Percentiles rank a stretch among this genome's conserved stretches.
Evolutionary conservation across 306 rosid genomes (phyloP).

Genomic region (Spatholobus suberectus): DNA sequence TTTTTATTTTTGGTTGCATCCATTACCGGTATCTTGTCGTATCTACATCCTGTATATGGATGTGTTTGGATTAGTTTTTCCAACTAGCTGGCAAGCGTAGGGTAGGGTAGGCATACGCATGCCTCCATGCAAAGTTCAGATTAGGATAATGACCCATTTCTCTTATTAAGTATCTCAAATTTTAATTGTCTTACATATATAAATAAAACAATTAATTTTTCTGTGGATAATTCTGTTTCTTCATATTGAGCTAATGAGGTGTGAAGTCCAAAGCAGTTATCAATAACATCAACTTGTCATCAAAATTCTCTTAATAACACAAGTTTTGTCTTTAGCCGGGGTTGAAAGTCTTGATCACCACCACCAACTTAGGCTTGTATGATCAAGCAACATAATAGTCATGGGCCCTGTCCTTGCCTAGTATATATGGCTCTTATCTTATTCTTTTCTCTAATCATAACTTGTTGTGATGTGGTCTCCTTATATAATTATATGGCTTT

Average conservation of each 20-base stretch:
- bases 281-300: background rate
- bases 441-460: background rate
- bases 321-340: slow-evolving; percentile 13
- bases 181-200: background rate
- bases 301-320: background rate
- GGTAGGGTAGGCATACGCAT: background rate
- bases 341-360: background rate
- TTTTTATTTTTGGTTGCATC: background rate
- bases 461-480: background rate
- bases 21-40: background rate
- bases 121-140: background rate
- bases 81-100: background rate
- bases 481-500: background rate
- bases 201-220: slow-evolving; percentile 3
- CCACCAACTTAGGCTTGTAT: background rate
- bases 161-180: background rate
- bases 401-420: slow-evolving; percentile 22
- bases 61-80: background rate
- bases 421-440: background rate
- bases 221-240: background rate
- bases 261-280: background rate
- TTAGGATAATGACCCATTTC: background rate
- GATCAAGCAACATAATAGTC: too few relatives aligned
- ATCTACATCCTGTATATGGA: background rate
- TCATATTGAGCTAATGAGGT: background rate